phyloP scores from a whole-genome alignment of 2,329 filamentous ascomycete species.

The Fusarium protoensiforme region DNA sequence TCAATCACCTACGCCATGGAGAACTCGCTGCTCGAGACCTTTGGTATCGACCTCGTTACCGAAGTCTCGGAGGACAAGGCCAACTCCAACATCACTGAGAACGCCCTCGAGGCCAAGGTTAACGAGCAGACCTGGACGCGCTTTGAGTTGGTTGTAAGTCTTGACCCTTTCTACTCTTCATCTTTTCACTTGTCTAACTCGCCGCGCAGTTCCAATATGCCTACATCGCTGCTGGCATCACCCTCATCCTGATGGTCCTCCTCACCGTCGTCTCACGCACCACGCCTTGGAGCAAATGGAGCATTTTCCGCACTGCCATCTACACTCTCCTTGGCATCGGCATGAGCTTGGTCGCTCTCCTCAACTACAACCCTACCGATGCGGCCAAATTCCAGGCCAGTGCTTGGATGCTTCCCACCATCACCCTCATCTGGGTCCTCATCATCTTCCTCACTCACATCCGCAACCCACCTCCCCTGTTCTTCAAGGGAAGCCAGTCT shows the following conservation, averaged over 20 bases:
- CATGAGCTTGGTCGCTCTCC: constrained; percentile 41
- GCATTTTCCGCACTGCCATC: constrained; percentile 44
- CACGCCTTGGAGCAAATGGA: constrained; percentile 47
- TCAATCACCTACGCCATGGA: constrained; percentile 38
- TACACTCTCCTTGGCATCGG: constrained; percentile 45
- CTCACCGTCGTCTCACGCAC: constrained; percentile 47
- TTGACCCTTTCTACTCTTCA: too few species aligned
- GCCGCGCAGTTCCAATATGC: constrained; percentile 47
- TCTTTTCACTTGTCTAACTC: background rate
- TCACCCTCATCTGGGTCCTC: constrained; percentile 48
- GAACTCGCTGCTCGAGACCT: constrained; percentile 45
- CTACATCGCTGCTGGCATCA: constrained; percentile 47
- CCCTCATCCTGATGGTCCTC: constrained; percentile 46
- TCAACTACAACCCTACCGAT: constrained; percentile 36
- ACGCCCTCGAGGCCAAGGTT: constrained; percentile 38
- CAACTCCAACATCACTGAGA: constrained; percentile 20
- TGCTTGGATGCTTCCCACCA: constrained; percentile 48
- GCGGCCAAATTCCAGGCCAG: constrained; percentile 38
- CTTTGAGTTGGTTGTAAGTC: constrained; percentile 47
- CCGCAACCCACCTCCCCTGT: constrained; percentile 38
- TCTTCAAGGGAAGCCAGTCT: constrained; percentile 30
- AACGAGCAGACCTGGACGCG: constrained; percentile 37
- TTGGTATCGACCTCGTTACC: constrained; percentile 45
- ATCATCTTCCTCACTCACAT: constrained; percentile 49
- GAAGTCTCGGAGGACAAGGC: constrained; percentile 36